Evolutionary conservation across 768 basidiomycete species (phyloP), one percentile per base, ranked within the genome.

Genomic region (Suillus clintonianus): DNA sequence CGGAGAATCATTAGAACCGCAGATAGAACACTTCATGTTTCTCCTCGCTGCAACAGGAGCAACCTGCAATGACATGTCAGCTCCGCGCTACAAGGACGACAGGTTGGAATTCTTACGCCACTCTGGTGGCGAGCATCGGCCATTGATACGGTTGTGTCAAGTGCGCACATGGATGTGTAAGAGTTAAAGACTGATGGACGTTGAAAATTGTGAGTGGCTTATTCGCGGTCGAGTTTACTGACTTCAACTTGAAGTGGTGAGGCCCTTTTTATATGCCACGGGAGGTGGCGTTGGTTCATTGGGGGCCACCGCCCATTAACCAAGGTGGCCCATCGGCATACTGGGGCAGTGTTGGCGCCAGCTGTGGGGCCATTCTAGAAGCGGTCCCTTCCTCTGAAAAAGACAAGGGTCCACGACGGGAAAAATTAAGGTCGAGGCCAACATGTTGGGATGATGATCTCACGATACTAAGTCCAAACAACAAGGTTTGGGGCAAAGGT

Each of bases 11-110:
- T 53, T 24, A 8, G 60, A 57, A 27, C 60, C 60, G 19, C 60
- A 61, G 15, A 37, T 60, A 60, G 61, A 61, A 14, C 54, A 62
- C 42, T 62, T 62, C 55, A 22, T 56, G 37, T 9, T 17, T 39
- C 37, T 27, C 55, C 39, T 39, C 10, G 55, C 55, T 56, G 15
- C 22, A 15, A 56, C 24, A 56, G 55, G 17, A 39, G 24, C 22
- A 56, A 27, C 22, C 55, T 56, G 15, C 48, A 27, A 50, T 27
- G 11, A 39, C 9, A 14, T 27, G 9, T 56, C 10, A 39, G 15
- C 15, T 3, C 27, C 15, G 9, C 9, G 17, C 37, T 19, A 37
- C 37, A n/a, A 37, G 24, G 22, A 32, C 19, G 51, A n/a, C 11
- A 27, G 17, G 14, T 24, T 19, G 39, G 9, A 24, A 17, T 17